phyloP scores from a whole-genome alignment of 2,329 filamentous ascomycete genomes.

The Rhytidhysteron rufulum region DNA sequence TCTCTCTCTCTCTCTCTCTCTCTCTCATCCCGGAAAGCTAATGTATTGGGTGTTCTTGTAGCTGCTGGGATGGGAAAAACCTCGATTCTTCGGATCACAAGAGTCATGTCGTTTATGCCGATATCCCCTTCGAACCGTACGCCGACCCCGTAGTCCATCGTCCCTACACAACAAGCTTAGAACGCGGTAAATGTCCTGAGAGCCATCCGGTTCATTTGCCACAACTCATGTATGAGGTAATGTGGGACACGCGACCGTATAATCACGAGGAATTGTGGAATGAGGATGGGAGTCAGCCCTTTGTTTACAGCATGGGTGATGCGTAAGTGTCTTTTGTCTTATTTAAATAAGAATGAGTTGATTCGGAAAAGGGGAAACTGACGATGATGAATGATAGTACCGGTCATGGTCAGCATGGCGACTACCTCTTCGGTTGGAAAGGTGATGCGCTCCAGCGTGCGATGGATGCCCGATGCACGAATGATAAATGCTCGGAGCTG shows the following conservation, averaged over 20 bases:
- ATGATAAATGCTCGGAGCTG: conserved; percentile 22
- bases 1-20: too few relatives aligned
- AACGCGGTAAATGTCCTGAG: conserved; percentile 39
- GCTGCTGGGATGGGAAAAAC: conserved; percentile 51
- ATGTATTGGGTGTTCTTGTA: too few relatives aligned
- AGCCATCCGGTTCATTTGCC: conserved; percentile 43
- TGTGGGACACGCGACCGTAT: conserved; percentile 40
- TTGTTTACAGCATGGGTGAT: conserved; percentile 29
- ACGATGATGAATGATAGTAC: conserved; percentile 10
- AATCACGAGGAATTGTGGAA: conserved; percentile 21
- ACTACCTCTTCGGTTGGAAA: conserved; percentile 16
- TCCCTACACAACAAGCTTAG: conserved; percentile 16
- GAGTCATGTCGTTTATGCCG: conserved; percentile 44
- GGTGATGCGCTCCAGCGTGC: conserved; percentile 26
- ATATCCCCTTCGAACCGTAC: conserved; percentile 30
- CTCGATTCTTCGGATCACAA: conserved; percentile 54
- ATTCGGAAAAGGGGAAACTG: neutral
- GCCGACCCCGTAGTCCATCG: conserved; percentile 11
- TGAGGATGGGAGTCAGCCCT: conserved; percentile 24
- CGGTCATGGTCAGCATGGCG: conserved; percentile 21
- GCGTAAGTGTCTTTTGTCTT: conserved; percentile 14
- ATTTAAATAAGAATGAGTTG: neutral
- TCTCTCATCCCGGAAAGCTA: too few relatives aligned
- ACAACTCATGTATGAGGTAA: conserved; percentile 46
- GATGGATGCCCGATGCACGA: conserved; percentile 22